Conservation (phyloP, 176 grass and related monocot genomes). For the Phragmites australis region DNA sequence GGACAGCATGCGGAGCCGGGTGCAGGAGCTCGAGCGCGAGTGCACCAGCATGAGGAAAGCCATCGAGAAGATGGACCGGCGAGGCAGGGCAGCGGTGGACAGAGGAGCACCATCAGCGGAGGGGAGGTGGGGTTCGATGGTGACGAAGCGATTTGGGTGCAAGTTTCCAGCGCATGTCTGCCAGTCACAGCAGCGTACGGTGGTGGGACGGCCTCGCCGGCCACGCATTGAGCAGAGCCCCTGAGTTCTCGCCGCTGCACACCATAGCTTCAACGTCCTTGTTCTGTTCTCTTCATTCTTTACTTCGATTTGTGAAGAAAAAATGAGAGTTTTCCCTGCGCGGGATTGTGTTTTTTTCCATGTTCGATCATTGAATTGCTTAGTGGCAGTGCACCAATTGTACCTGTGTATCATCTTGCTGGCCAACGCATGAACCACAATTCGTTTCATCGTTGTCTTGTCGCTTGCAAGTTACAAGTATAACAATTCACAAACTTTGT, state of each 20-base stretch:
- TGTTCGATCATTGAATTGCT: conserved; percentile 19
- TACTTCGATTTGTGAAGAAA: conserved; percentile 47
- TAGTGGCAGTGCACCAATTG: not conserved
- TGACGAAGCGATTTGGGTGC: conserved; percentile 77
- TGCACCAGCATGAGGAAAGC: conserved; percentile 89
- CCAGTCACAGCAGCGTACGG: conserved; percentile 75
- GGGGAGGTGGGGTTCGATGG: conserved; percentile 54
- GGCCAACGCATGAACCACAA: not conserved
- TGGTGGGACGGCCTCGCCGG: conserved; percentile 69
- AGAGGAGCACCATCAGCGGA: conserved; percentile 16
- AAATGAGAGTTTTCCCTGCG: conserved; percentile 27
- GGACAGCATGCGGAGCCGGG: conserved; percentile 94
- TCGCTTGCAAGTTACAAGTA: not conserved
- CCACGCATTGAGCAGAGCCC: conserved; percentile 71
- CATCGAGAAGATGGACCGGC: conserved; percentile 79
- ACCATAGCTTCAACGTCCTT: conserved; percentile 42
- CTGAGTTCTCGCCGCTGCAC: conserved; percentile 35
- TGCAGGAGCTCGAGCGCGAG: conserved; percentile 93
- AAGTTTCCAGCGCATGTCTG: conserved; percentile 94
- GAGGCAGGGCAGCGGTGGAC: conserved; percentile 21
- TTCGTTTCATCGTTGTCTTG: not conserved
- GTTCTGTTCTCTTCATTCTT: conserved; percentile 52
- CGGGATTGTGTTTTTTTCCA: conserved; percentile 10
- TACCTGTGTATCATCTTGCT: not conserved
- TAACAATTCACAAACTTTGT: conserved; percentile 17